Base-by-base conservation (phyloP, 768 basidiomycete species). In the Russula compacta region DNA sequence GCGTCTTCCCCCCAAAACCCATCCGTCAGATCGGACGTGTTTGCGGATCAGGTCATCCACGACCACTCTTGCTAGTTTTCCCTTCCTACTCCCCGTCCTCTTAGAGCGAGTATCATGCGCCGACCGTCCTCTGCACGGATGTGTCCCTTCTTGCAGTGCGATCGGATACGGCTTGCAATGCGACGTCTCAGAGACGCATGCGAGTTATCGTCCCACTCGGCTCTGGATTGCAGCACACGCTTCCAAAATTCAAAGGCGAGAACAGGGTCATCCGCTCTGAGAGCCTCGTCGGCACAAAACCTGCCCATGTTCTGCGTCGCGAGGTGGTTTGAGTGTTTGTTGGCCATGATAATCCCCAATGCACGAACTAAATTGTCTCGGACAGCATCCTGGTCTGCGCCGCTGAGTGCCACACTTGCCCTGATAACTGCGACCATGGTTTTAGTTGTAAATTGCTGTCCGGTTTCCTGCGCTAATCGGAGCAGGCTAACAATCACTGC, bases 211-310 rank as follows among this genome's bases (percentile, higher is more conserved):
- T 69, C 65, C 81, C 80, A 82, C 58, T 79, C 73, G 6, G 77
- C 72, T 69, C 73, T 78, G 32, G 69, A 69, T 60, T 69, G 73
- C 12, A 87, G 53, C 60, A 86, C 70, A 52, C 70, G 65, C 51
- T 70, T 66, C 86, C 86, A 89, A 69, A 87, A 86, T 48, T 72
- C 71, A 73, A 76, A 85, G 1, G 84, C 87, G 72, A 83, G 70
- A 62, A 65, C 60, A 0, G 83, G 77, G 49, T 83, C 77, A 19
- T 77, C 71, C 38, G 77, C 75, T 43, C 72, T 72, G 58, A 89
- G 69, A n/a, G 83, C 77, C 8, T 76, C 75, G 14, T 66, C 68
- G 19, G 85, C 75, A 60, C 84, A 80, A 66, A 74, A 75, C 66
- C 77, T 78, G 21, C 81, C 85, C 58, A 81, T 73, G 44, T 77